Base-by-base conservation (phyloP, 176 grass and related monocot genomes). In the Eremochloa ophiuroides region DNA sequence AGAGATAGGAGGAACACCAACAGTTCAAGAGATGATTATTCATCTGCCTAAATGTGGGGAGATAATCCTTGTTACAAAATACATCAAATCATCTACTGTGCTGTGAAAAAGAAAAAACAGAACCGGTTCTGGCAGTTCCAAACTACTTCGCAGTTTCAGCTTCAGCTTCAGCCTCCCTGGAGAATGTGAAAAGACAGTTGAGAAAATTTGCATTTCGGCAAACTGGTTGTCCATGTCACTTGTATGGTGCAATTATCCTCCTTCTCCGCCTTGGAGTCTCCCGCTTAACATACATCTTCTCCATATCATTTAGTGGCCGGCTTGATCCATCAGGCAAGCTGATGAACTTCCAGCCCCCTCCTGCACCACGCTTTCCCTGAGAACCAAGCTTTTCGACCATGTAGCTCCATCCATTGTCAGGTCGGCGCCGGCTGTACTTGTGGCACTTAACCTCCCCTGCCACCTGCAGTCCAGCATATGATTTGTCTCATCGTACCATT, bases 231-330 rank as follows among this genome's bases (percentile, higher is more conserved):
- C 64, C 22, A 12, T 37, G 28, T 84, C 76, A 93, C 53, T 91
- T 95, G 73, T 85, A 99, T 23, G 96, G 96, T 26, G 91, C 88
- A 34, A 99, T 93, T 69, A 99, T 95, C 86, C 93, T 93, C 68
- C 88, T 76, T 25, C 96, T 85, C 11, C 78, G 75, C 74, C 86
- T 99, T 48, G 93, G 96, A 65, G 84, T 99, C 69, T 99, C 93
- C 80, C 96, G 91, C 86, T 99, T 96, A 65, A 94, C 69, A 78
- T 93, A 95, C 93, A 99, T 95, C 82, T 93, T 95, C 87, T 99
- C 97, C 85, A 76, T 92, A 26, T 99, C 91, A 35, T 99, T 93
- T 67, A 91, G 70, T 26, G 82, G 53, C 16, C 91, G 93, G 66
- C 87, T 92, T 56, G 97, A 99, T 69, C 93, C 89, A 80, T 96